Base-by-base conservation (phyloP, 2,329 filamentous ascomycete species). In the Atkinsonella hypoxylon region DNA sequence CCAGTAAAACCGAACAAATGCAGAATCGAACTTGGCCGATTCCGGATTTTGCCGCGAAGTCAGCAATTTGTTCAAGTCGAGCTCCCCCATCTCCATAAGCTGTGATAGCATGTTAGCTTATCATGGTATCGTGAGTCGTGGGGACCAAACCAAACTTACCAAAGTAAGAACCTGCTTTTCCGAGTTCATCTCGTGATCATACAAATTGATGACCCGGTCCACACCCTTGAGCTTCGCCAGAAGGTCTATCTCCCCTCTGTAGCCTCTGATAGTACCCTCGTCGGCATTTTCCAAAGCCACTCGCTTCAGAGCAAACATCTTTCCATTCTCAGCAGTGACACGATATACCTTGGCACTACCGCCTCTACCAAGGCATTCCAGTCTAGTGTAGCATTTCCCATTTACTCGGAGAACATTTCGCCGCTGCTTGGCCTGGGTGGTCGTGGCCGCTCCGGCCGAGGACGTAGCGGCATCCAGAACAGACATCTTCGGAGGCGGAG, bases 1-100 rank as follows among this genome's bases (percentile, higher is more conserved):
- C 93, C 93, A 98, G 73, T 95, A 95, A 69, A 87, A 94, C n/a
- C 93, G 85, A 12, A 93, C 89, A 65, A 97, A 96, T 49, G 85
- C 87, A 1, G 88, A 78, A 63, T 98, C 93, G 54, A 98, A 85
- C 53, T 77, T 79, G 39, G 87, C 80, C 49, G 85, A 80, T 54
- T 89, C 84, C 0, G 75, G 78, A 60, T 83, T 87, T 60, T 87
- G 72, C 10, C 83, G 81, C 56, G 83, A 79, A 36, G 82, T 83
- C 56, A 98, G 77, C 49, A 97, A 82, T 50, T 85, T 88, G 62
- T 94, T 87, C 61, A 98, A 78, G 66, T 98, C 93, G 20, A 91
- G 81, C 69, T 98, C 93, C 56, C 93, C 93, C 64, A 95, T 87
- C 70, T 98, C 93, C 90, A 98, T 95, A 53, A 98, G 81, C 85